A percentile compares a stretch with the other conserved stretches of the same genome.
phyloP scores from a whole-genome alignment of 768 basidiomycete genomes.

The Mycena albidolilacea region DNA sequence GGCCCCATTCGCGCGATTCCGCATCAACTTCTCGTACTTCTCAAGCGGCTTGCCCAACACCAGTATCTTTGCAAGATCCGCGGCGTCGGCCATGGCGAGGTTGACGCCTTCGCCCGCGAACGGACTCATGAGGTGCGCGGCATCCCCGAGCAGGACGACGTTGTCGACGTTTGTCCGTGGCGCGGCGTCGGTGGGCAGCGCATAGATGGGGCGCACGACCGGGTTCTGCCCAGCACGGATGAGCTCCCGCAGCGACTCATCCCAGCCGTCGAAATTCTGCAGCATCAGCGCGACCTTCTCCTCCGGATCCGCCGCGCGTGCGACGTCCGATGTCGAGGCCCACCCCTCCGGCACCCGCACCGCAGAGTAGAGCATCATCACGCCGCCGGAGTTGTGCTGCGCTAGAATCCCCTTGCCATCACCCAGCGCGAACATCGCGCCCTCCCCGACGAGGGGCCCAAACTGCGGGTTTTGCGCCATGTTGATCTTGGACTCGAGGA shows the following conservation, averaged over 20 bases:
- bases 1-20: conserved; percentile 23
- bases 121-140: conserved; percentile 55
- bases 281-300: conserved; percentile 14
- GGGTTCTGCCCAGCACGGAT: conserved; percentile 23
- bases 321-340: conserved; percentile 24
- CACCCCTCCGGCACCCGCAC: conserved; percentile 31
- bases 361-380: conserved; percentile 44
- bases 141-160: conserved; percentile 49
- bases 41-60: conserved; percentile 18
- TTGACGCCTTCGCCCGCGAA: conserved; percentile 57
- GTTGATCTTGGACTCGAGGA: conserved; percentile 28
- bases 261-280: conserved; percentile 31
- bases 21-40: conserved; percentile 34
- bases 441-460: conserved; percentile 41
- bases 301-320: conserved; percentile 15
- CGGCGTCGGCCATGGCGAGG: conserved; percentile 50
- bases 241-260: conserved; percentile 25
- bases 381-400: conserved; percentile 50
- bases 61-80: conserved; percentile 32
- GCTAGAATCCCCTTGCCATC: conserved; percentile 46
- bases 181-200: conserved; percentile 17
- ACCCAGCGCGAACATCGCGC: conserved; percentile 43
- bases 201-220: conserved; percentile 30
- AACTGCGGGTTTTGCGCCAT: conserved; percentile 37
- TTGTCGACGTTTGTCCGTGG: conserved; percentile 16